Evolutionary conservation across 176 grass and related monocot species (phyloP).

Genomic region (Echinochloa phyllopogon): DNA sequence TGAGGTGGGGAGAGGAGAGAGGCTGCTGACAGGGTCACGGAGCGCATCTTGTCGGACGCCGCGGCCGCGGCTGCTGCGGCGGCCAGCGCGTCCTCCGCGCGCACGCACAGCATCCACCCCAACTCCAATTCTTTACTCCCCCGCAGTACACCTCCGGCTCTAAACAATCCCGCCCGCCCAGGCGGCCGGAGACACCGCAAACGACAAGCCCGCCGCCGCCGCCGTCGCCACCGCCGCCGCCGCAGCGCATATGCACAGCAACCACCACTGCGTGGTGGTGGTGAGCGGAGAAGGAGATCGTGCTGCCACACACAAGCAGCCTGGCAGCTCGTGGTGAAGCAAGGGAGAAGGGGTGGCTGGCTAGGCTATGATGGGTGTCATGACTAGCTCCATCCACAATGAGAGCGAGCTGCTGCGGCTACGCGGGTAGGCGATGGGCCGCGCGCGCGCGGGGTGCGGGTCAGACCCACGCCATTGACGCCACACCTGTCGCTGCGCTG

Average conservation of each 20-base stretch:
- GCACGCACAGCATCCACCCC: conserved; percentile 60
- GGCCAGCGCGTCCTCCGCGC: conserved; percentile 65
- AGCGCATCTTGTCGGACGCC: conserved; percentile 67
- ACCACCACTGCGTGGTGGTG: no score
- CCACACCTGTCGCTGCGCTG: conserved; percentile 28
- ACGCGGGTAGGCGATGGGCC: neutral
- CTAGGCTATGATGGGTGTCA: conserved; percentile 32
- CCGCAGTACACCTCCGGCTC: neutral
- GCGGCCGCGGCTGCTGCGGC: conserved; percentile 62
- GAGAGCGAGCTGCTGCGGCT: neutral
- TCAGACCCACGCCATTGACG: conserved; percentile 39
- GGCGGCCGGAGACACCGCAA: conserved; percentile 39
- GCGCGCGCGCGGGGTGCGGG: neutral
- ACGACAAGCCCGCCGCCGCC: conserved; percentile 36
- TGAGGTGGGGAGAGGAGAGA: neutral
- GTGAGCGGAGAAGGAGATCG: no score
- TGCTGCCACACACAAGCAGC: no score
- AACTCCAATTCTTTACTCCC: conserved; percentile 40
- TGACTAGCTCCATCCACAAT: neutral
- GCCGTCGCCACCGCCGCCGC: neutral
- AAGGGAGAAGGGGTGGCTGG: neutral
- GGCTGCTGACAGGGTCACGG: conserved; percentile 64
- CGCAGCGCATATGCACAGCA: neutral
- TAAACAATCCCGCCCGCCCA: conserved; percentile 5
- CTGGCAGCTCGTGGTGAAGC: neutral